phyloP scores from a whole-genome alignment of 2,329 filamentous ascomycete genomes.

The Aphanocladium album region DNA sequence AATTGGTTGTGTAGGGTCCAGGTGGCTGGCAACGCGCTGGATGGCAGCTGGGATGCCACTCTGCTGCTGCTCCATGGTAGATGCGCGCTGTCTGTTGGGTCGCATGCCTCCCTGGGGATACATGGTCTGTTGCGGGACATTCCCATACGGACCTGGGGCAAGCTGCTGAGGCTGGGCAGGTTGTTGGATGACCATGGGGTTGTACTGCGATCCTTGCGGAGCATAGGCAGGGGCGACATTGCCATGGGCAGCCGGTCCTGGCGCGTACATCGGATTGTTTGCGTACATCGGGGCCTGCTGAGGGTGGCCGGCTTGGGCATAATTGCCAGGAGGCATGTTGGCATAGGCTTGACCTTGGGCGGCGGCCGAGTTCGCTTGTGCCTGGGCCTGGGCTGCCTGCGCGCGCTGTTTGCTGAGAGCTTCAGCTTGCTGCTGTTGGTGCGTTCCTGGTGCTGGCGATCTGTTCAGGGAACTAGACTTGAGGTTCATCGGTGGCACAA shows the following conservation, averaged over 20 bases:
- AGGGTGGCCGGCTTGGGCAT: conserved; percentile 41
- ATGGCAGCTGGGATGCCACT: conserved; percentile 89
- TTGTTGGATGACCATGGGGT: conserved; percentile 67
- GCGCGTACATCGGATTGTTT: conserved; percentile 76
- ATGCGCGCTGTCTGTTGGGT: conserved; percentile 79
- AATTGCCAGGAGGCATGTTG: conserved; percentile 42
- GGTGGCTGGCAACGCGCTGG: conserved; percentile 89
- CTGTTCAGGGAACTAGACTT: conserved; percentile 81
- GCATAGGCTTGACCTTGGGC: conserved; percentile 59
- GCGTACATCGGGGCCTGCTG: conserved; percentile 66
- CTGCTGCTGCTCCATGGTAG: conserved; percentile 93
- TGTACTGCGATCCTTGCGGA: conserved; percentile 64
- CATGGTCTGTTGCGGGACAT: conserved; percentile 46
- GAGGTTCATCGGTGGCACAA: conserved; percentile 94
- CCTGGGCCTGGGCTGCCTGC: conserved; percentile 58
- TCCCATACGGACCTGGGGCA: conserved; percentile 58
- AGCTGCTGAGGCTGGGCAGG: conserved; percentile 54
- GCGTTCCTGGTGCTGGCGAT: conserved; percentile 86
- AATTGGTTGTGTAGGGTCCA: conserved; percentile 92
- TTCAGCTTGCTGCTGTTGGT: conserved; percentile 93
- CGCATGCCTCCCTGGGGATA: conserved; percentile 64
- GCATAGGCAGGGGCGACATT: conserved; percentile 70
- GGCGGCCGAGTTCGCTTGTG: conserved; percentile 63
- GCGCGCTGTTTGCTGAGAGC: conserved; percentile 89
- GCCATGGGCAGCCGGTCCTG: conserved; percentile 37